A percentile compares a stretch with the other conserved stretches of the same genome.
Conservation (phyloP, 2,329 filamentous ascomycete genomes). For the Trichophyton mentagrophytes region DNA sequence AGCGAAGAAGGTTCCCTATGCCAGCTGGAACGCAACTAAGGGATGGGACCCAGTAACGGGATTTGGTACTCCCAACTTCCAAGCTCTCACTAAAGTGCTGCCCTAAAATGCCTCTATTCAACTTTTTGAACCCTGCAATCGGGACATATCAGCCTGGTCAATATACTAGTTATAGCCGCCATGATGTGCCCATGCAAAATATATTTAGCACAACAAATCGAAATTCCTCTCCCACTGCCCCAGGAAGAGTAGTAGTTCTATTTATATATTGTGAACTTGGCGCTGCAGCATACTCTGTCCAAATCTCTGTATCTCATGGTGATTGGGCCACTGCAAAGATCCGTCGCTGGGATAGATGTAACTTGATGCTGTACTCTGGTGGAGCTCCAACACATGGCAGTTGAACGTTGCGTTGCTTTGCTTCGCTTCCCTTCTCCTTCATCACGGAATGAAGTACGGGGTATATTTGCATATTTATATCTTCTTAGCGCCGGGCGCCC, state of each 20-base stretch:
- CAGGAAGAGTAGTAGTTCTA: not conserved
- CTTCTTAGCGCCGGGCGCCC: not conserved
- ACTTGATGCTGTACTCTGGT: not conserved
- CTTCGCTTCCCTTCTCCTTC: not conserved
- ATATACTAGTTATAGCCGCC: not conserved
- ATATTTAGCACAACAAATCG: not conserved
- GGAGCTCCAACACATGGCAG: not conserved
- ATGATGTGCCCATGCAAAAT: not conserved
- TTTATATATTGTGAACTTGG: not conserved
- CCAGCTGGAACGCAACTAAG: constrained; percentile 39
- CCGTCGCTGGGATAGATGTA: not conserved
- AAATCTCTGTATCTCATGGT: not conserved
- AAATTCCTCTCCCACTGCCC: not conserved
- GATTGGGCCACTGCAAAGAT: not conserved
- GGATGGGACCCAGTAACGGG: constrained; percentile 42
- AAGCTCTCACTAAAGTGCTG: constrained; percentile 9
- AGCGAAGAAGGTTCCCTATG: constrained; percentile 27
- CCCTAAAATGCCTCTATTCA: constrained; percentile 4
- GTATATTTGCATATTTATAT: not conserved
- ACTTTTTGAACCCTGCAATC: not conserved
- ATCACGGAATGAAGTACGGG: not conserved
- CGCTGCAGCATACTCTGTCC: not conserved
- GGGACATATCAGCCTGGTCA: not conserved
- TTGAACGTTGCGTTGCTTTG: not conserved
- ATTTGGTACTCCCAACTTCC: constrained; percentile 24